These are phyloP conservation scores for Hanseniaspora guilliermondii DNA, from an alignment of 805 yeast species.

Conservation along the genomic window DNA sequence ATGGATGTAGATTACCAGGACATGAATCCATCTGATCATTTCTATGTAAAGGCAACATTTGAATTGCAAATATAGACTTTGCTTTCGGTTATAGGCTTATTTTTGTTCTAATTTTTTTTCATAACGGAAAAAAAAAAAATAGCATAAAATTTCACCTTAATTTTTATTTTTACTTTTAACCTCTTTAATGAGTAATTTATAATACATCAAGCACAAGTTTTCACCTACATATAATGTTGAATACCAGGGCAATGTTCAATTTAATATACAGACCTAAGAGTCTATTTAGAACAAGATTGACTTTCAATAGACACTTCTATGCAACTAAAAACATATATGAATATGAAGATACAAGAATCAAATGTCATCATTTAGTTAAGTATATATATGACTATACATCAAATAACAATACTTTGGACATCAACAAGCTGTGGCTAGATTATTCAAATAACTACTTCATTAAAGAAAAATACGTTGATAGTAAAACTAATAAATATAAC, in stretches of 20 bases:
- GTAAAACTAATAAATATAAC: neutral
- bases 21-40: slow-evolving; percentile 8
- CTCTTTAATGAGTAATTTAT: too few relatives aligned
- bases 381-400: slow-evolving; percentile 11
- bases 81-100: neutral
- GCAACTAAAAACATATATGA: neutral
- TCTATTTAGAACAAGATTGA: neutral
- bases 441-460: slow-evolving; percentile 7
- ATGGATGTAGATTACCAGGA: neutral
- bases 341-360: slow-evolving; percentile 8
- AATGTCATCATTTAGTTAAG: slow-evolving; percentile 8
- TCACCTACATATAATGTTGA: too few relatives aligned
- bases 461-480: neutral
- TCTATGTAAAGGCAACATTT: neutral
- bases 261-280: neutral
- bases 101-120: neutral
- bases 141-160: too few relatives aligned
- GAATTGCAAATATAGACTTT: neutral
- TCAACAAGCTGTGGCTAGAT: slow-evolving; percentile 6
- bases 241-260: neutral
- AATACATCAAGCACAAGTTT: too few relatives aligned
- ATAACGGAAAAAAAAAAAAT: neutral
- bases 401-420: slow-evolving; percentile 3
- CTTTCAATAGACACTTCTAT: neutral
- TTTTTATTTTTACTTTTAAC: too few relatives aligned